phyloP scores from a whole-genome alignment of 805 yeast genomes.

The Zygoascus tannicola region DNA sequence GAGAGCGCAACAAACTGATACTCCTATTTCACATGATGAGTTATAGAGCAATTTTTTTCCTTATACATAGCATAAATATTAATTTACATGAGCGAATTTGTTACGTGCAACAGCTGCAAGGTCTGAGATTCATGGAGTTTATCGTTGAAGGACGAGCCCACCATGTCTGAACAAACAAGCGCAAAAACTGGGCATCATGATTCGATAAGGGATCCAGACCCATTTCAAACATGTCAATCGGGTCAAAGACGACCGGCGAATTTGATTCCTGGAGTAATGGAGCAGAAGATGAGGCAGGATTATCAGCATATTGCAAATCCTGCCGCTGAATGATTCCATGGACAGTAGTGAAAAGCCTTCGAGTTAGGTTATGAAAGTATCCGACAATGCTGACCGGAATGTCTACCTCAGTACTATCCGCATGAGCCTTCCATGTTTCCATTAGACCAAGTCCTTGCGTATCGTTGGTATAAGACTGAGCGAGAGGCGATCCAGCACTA shows the following conservation, averaged over 20 bases:
- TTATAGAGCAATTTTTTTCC: too few relatives aligned
- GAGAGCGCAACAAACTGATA: background rate
- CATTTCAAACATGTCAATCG: slow-evolving; percentile 44
- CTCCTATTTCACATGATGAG: background rate
- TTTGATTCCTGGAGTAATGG: background rate
- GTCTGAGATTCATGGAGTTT: slow-evolving; percentile 9
- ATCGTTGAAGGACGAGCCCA: slow-evolving; percentile 39
- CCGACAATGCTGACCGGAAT: slow-evolving; percentile 33
- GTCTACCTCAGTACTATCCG: slow-evolving; percentile 4
- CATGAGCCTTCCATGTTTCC: slow-evolving; percentile 2
- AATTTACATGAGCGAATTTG: background rate
- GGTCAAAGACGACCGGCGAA: slow-evolving; percentile 26
- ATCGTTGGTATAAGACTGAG: slow-evolving; percentile 32
- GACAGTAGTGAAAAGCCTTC: slow-evolving; percentile 34
- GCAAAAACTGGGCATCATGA: slow-evolving; percentile 38
- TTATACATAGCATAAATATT: too few relatives aligned
- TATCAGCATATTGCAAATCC: slow-evolving; percentile 5
- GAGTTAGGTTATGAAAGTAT: slow-evolving; percentile 42
- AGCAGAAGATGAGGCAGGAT: slow-evolving; percentile 7
- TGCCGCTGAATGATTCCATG: slow-evolving; percentile 32
- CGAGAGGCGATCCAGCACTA: slow-evolving; percentile 58
- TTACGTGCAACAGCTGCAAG: background rate
- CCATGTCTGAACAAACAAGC: slow-evolving; percentile 37
- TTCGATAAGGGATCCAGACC: slow-evolving; percentile 48
- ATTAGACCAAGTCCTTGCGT: slow-evolving; percentile 28